These are phyloP conservation scores for Leccinum truebloodii DNA, from an alignment of 768 basidiomycete genomes.

Conservation along the genomic window DNA sequence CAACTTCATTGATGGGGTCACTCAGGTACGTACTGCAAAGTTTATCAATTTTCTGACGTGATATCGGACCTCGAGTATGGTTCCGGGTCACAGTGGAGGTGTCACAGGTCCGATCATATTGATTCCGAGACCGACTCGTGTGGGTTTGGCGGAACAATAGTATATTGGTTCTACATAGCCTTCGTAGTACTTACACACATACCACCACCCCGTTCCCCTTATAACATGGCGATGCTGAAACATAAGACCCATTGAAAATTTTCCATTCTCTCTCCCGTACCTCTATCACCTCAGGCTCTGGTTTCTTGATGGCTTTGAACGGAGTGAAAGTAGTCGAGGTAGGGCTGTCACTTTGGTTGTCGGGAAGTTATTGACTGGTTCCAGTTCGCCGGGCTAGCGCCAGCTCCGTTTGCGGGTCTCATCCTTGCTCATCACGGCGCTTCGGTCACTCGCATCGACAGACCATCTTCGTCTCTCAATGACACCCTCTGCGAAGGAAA, in stretches of 20 bases:
- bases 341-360: not conserved
- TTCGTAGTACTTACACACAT: not conserved
- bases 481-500: conserved; percentile 73
- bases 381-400: conserved; percentile 82
- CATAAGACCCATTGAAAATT: conserved; percentile 2
- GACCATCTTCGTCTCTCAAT: conserved; percentile 41
- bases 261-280: not conserved
- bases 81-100: not conserved
- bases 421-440: conserved; percentile 81
- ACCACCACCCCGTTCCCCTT: not conserved
- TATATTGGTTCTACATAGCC: not conserved
- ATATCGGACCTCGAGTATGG: not conserved
- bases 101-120: not conserved
- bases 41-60: too few species aligned
- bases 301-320: conserved; percentile 43
- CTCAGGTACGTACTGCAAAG: not conserved
- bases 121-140: not conserved
- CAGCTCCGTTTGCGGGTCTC: conserved; percentile 78
- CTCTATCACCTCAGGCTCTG: not conserved
- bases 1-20: not conserved
- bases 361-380: not conserved
- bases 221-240: conserved; percentile 13
- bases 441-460: conserved; percentile 73
- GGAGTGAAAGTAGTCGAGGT: conserved; percentile 56
- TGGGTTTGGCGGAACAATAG: conserved; percentile 4